Percentiles rank a stretch among this genome's conserved stretches.
Evolutionary conservation across 1,139 yeast species (phyloP).

Genomic region (Saccharomyces pastorianus): DNA sequence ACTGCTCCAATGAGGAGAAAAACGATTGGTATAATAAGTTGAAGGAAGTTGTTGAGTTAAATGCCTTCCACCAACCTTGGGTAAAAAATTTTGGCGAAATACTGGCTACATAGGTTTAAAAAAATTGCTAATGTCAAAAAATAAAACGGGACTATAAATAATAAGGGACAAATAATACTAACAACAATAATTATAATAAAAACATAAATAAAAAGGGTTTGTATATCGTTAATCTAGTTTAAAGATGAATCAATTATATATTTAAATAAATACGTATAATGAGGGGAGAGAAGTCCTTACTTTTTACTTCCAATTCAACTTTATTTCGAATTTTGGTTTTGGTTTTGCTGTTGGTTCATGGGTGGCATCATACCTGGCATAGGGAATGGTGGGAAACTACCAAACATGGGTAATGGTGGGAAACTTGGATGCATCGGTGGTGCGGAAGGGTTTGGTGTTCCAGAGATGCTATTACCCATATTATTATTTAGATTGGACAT

Average conservation of each 20-base stretch:
- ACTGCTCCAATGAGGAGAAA: constrained; percentile 44
- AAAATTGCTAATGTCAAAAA: no score
- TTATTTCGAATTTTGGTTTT: constrained; percentile 8
- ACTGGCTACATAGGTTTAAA: neutral
- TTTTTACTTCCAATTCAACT: neutral
- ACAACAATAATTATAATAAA: no score
- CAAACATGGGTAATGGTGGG: constrained; percentile 36
- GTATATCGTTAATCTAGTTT: neutral
- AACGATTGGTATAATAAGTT: constrained; percentile 47
- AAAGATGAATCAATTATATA: neutral
- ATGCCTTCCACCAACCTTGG: constrained; percentile 62
- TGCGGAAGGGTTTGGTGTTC: constrained; percentile 3
- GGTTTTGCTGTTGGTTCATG: constrained; percentile 16
- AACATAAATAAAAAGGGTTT: no score
- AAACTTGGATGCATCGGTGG: constrained; percentile 26
- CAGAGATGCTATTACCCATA: constrained; percentile 4
- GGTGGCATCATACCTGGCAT: constrained; percentile 33
- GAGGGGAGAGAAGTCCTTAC: neutral
- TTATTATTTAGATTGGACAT: constrained; percentile 4
- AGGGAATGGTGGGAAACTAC: constrained; percentile 31
- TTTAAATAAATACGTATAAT: neutral
- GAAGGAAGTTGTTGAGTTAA: constrained; percentile 46
- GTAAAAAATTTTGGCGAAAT: constrained; percentile 35
- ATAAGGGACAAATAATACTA: no score
- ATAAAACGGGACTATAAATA: no score